Conservation (phyloP, 73 alveolate genomes). For the Stentor coeruleus region DNA sequence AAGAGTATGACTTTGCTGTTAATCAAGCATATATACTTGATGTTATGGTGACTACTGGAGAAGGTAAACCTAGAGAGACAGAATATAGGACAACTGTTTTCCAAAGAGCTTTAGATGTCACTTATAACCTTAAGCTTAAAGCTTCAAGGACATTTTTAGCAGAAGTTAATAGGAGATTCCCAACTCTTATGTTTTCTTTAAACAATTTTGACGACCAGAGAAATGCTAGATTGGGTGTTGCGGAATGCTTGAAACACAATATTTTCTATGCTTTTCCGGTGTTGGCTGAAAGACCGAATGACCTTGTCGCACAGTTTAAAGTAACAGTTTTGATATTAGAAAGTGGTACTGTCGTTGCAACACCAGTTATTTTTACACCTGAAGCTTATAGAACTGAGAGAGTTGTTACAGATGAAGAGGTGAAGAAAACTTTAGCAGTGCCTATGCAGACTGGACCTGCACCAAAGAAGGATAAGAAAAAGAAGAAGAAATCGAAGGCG, state of each 20-base stretch:
- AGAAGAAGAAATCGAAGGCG: too few relatives aligned
- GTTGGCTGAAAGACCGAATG: constrained; percentile 69
- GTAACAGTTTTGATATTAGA: constrained; percentile 78
- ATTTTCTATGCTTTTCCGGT: constrained; percentile 80
- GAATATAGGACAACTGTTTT: constrained; percentile 90
- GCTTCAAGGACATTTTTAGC: constrained; percentile 69
- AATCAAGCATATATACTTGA: constrained; percentile 45
- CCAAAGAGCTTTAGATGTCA: constrained; percentile 87
- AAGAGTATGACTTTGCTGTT: constrained; percentile 80
- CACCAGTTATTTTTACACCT: too few relatives aligned
- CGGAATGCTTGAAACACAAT: constrained; percentile 83
- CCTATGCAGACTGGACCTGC: too few relatives aligned
- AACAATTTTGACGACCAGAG: constrained; percentile 84
- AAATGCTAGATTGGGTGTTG: constrained; percentile 79
- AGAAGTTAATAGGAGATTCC: constrained; percentile 84
- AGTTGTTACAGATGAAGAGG: too few relatives aligned
- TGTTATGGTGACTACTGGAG: constrained; percentile 58
- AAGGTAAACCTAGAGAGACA: constrained; percentile 56
- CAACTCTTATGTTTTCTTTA: constrained; percentile 90
- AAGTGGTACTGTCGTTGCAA: too few relatives aligned
- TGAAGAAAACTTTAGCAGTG: too few relatives aligned
- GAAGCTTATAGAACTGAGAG: too few relatives aligned
- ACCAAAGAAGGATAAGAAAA: too few relatives aligned
- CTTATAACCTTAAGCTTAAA: constrained; percentile 48
- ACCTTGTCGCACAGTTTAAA: constrained; percentile 79